phyloP scores from a whole-genome alignment of 768 basidiomycete species.

The Baorangia bicolor region DNA sequence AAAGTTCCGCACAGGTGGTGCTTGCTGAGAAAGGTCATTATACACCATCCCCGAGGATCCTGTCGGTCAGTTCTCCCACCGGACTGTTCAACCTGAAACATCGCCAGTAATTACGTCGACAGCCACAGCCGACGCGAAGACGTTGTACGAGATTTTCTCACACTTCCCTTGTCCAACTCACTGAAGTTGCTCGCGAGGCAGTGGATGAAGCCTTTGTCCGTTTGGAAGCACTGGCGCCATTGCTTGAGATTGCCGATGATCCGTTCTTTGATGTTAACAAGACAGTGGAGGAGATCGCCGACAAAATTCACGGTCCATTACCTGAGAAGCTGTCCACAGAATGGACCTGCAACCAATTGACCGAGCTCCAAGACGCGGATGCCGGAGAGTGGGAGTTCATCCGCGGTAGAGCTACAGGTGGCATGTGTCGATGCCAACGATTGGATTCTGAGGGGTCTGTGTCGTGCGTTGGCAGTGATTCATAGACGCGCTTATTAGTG shows the following conservation, averaged over 20 bases:
- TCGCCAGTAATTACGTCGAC: conserved; percentile 49
- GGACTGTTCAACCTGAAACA: conserved; percentile 62
- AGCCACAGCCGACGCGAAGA: conserved; percentile 56
- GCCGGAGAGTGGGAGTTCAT: conserved; percentile 55
- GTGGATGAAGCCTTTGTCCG: conserved; percentile 77
- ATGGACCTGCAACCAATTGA: conserved; percentile 72
- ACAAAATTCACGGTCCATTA: conserved; percentile 49
- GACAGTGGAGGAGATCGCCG: conserved; percentile 27
- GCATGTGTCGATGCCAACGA: conserved; percentile 15
- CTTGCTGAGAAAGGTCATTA: conserved; percentile 43
- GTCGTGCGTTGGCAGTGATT: background rate
- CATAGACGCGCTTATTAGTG: no score
- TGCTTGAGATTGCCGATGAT: conserved; percentile 52
- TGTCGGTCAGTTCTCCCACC: conserved; percentile 55
- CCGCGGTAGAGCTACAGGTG: conserved; percentile 1
- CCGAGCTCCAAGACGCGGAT: conserved; percentile 67
- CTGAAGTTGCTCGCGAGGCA: conserved; percentile 69
- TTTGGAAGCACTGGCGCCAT: conserved; percentile 51
- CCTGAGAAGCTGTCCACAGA: conserved; percentile 73
- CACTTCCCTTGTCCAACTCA: conserved; percentile 60
- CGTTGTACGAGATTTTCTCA: conserved; percentile 59
- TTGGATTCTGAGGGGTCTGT: background rate
- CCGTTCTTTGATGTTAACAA: conserved; percentile 27
- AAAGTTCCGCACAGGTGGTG: conserved; percentile 36
- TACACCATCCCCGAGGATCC: conserved; percentile 40